phyloP scores from a whole-genome alignment of 345 rosid genomes.

The Turritis glabra region DNA sequence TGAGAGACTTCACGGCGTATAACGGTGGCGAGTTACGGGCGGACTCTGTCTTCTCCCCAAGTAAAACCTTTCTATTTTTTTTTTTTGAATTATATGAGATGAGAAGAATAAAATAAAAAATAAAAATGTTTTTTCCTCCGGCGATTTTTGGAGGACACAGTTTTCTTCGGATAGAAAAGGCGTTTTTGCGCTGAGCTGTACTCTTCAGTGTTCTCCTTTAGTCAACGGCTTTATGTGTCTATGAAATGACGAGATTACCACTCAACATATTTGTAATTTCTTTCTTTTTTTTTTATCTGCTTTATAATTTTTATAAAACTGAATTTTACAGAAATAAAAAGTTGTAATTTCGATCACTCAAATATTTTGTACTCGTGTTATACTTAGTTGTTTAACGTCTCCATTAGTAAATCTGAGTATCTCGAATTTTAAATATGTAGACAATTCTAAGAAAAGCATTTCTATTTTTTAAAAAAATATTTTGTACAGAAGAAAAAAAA shows the following conservation, averaged over 20 bases:
- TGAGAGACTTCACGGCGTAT: constrained; percentile 26
- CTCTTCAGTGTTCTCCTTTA: constrained; percentile 8
- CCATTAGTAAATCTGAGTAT: neutral
- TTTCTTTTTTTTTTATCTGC: neutral
- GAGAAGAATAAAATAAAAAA: neutral
- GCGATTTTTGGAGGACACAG: constrained; percentile 16
- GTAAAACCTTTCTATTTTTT: constrained; percentile 13
- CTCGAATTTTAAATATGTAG: neutral
- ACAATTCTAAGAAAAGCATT: neutral
- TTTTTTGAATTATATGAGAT: neutral
- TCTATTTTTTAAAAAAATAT: too few species aligned
- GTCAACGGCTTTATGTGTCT: constrained; percentile 28
- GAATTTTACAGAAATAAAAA: too few species aligned
- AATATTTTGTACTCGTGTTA: too few species aligned
- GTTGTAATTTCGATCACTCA: too few species aligned
- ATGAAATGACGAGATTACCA: constrained; percentile 5
- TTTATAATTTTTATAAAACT: too few species aligned
- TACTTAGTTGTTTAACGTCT: neutral
- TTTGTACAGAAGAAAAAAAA: too few species aligned
- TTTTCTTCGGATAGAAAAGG: constrained; percentile 19
- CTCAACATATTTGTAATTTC: neutral
- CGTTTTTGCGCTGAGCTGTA: constrained; percentile 24
- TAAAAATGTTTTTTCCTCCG: too few species aligned
- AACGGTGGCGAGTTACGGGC: constrained; percentile 26
- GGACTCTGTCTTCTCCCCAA: constrained; percentile 17